phyloP scores from a whole-genome alignment of 2,329 filamentous ascomycete species.

The Arthrobotrys conoides region DNA sequence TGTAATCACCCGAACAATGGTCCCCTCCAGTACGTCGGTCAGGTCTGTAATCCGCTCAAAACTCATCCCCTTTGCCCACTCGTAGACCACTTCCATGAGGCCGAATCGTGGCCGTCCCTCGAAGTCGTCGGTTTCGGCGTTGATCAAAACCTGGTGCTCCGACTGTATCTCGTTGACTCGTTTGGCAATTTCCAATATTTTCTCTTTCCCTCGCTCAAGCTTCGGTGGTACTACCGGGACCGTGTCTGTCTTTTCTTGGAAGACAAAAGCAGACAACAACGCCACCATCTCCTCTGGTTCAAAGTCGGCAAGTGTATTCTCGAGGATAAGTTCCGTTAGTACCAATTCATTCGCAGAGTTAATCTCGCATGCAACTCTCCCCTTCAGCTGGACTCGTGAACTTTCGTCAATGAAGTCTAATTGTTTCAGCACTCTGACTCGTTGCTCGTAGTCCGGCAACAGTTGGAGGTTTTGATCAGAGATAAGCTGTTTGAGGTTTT shows the following conservation, averaged over 20 bases:
- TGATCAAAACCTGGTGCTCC: constrained; percentile 90
- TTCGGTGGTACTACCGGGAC: constrained; percentile 84
- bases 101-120: constrained; percentile 89
- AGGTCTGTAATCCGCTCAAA: constrained; percentile 98
- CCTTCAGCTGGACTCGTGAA: constrained; percentile 91
- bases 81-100: constrained; percentile 96
- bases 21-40: constrained; percentile 96
- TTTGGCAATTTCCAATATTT: constrained; percentile 90
- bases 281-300: constrained; percentile 97
- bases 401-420: constrained; percentile 91
- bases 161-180: constrained; percentile 93
- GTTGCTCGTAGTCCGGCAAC: constrained; percentile 95
- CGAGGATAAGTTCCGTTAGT: constrained; percentile 93
- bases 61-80: constrained; percentile 97
- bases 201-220: constrained; percentile 84
- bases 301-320: constrained; percentile 95
- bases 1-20: constrained; percentile 95
- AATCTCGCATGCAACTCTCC: constrained; percentile 98
- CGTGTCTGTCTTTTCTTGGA: constrained; percentile 93
- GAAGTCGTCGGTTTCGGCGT: constrained; percentile 90
- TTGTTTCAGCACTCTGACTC: constrained; percentile 90
- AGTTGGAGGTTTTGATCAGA: constrained; percentile 97
- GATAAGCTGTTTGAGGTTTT: constrained; percentile 86
- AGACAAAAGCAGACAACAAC: constrained; percentile 92
- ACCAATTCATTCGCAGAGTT: constrained; percentile 97